Evolutionary conservation across 768 basidiomycete species (phyloP).

Genomic region (Epithele typhae): DNA sequence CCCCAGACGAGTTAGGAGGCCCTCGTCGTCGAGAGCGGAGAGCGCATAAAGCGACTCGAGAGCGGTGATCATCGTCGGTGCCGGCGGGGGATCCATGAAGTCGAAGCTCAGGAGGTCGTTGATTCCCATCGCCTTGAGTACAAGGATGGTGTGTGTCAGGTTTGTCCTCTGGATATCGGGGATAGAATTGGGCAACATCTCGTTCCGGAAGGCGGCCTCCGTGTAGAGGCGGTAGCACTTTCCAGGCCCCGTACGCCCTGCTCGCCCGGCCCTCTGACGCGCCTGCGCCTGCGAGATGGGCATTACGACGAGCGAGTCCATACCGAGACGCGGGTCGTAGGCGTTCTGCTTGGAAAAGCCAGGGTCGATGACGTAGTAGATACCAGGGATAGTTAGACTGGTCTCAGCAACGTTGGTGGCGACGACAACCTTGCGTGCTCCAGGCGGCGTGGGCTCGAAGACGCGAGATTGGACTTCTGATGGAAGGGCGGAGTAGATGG

Average conservation of each 20-base stretch:
- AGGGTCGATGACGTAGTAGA: slow-evolving; percentile 98
- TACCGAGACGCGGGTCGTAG: slow-evolving; percentile 93
- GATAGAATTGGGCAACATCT: slow-evolving; percentile 96
- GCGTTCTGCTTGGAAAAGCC: slow-evolving; percentile 99
- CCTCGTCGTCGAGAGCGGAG: slow-evolving; percentile 96
- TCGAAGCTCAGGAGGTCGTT: slow-evolving; percentile 97
- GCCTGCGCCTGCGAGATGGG: slow-evolving; percentile 99
- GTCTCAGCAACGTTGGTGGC: slow-evolving; percentile 99
- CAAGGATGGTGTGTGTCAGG: slow-evolving; percentile 85
- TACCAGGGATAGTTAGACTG: slow-evolving; percentile 95
- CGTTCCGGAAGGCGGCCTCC: slow-evolving; percentile 96
- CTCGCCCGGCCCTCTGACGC: slow-evolving; percentile 91
- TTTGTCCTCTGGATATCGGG: slow-evolving; percentile 98
- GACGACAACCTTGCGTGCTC: slow-evolving; percentile 97
- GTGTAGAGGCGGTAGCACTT: slow-evolving; percentile 98
- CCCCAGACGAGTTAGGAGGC: slow-evolving; percentile 87
- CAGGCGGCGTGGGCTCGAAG: slow-evolving; percentile 96
- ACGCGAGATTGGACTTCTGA: slow-evolving; percentile 98
- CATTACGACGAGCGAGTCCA: slow-evolving; percentile 98
- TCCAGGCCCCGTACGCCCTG: slow-evolving; percentile 96
- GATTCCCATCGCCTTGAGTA: slow-evolving; percentile 98
- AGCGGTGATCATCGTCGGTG: slow-evolving; percentile 95
- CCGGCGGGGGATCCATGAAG: slow-evolving; percentile 99
- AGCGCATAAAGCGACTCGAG: slow-evolving; percentile 92
- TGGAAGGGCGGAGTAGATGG: slow-evolving; percentile 96